Evolutionary conservation across 805 yeast species (phyloP).

Genomic region (Blastobotrys parvus): DNA sequence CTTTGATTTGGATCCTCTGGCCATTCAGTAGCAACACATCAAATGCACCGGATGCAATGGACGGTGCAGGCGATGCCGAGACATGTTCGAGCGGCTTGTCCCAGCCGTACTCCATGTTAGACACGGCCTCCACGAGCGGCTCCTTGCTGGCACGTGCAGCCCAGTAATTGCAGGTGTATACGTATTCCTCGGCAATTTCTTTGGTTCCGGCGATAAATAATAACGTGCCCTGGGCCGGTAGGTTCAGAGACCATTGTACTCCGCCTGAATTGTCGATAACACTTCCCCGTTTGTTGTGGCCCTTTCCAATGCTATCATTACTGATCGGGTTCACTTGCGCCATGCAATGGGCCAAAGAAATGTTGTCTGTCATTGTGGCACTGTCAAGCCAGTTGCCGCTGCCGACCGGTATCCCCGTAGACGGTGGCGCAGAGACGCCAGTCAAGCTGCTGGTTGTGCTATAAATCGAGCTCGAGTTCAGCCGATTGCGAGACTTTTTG

Average conservation of each 20-base stretch:
- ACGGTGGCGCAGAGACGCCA: neutral
- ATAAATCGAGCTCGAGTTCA: neutral
- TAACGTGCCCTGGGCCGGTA: constrained; percentile 39
- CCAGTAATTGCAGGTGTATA: constrained; percentile 82
- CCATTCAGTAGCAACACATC: constrained; percentile 16
- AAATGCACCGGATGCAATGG: constrained; percentile 6
- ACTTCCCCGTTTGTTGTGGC: neutral
- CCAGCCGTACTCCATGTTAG: constrained; percentile 80
- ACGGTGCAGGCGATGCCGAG: neutral
- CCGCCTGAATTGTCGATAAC: constrained; percentile 14
- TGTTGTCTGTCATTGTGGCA: constrained; percentile 47
- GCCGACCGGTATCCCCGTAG: constrained; percentile 29
- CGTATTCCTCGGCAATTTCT: constrained; percentile 60
- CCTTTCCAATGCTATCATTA: neutral
- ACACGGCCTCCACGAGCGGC: constrained; percentile 61
- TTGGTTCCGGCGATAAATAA: constrained; percentile 57
- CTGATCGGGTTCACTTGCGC: constrained; percentile 30
- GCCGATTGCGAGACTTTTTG: neutral
- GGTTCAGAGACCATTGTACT: constrained; percentile 44
- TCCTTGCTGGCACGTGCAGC: constrained; percentile 74
- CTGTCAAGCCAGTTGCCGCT: constrained; percentile 63
- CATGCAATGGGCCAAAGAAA: constrained; percentile 39
- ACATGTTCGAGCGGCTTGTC: constrained; percentile 14
- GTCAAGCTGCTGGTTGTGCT: neutral
- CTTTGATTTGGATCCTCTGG: constrained; percentile 18